Evolutionary conservation across 805 yeast species (phyloP).

Genomic region (Ogataea sp.): DNA sequence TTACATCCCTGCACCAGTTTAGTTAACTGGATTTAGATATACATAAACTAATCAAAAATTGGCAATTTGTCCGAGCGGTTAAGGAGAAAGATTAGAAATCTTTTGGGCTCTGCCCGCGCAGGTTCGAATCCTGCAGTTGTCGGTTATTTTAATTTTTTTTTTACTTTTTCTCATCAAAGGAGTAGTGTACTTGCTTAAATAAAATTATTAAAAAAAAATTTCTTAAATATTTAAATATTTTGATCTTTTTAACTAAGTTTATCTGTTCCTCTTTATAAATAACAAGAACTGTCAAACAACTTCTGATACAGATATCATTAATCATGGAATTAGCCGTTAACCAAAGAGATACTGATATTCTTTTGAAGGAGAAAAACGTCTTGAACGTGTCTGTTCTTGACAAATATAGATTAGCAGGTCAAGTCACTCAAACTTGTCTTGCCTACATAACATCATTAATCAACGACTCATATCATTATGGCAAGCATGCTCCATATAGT

Average conservation of each 20-base stretch:
- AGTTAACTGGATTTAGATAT: no score
- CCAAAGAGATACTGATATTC: slow-evolving; percentile 63
- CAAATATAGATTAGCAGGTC: slow-evolving; percentile 86
- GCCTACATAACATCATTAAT: slow-evolving; percentile 57
- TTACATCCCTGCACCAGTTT: neutral
- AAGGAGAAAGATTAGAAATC: slow-evolving; percentile 52
- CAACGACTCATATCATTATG: slow-evolving; percentile 64
- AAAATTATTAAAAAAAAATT: neutral
- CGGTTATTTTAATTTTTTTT: slow-evolving; percentile 15
- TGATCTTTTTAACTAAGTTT: neutral
- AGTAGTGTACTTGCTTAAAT: neutral
- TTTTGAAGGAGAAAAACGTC: slow-evolving; percentile 65
- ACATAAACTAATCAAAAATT: no score
- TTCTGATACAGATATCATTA: neutral
- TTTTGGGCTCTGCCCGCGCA: slow-evolving; percentile 58
- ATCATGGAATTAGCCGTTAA: slow-evolving; percentile 69
- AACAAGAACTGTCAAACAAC: no score
- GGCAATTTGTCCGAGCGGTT: slow-evolving; percentile 53
- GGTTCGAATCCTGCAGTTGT: slow-evolving; percentile 56
- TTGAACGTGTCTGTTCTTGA: slow-evolving; percentile 55
- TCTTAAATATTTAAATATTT: neutral
- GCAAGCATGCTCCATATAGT: slow-evolving; percentile 38
- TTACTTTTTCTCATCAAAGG: neutral
- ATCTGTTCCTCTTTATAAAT: neutral
- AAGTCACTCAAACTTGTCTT: slow-evolving; percentile 77